Evolutionary conservation across 345 rosid species (phyloP), one percentile per base, ranked within the genome.

Genomic region (Euphorbia pulcherrima): DNA sequence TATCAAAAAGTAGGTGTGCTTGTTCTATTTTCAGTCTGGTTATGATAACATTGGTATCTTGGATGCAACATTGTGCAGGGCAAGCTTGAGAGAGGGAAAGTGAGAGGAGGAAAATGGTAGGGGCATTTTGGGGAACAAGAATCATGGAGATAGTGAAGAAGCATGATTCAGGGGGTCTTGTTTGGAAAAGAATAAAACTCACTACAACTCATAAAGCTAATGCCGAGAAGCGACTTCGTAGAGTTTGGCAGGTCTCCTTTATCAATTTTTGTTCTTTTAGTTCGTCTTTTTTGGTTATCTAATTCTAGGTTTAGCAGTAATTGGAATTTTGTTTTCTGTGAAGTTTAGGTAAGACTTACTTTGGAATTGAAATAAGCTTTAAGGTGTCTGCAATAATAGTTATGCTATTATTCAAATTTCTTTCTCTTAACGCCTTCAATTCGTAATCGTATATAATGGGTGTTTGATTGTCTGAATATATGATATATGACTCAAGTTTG

Each of bases 171-270:
- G 93, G 92, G 13, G 98, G 98, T 33, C 92, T 92, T n/a, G 72
- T 90, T 23, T 92, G 97, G 98, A 92, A 92, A 81, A 73, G 97
- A 73, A 92, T 92, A 65, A 92, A 92, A 75, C 97, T 92, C 61
- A 90, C 98, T 23, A 13, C 93, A 41, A 90, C 98, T 37, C 97
- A 96, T 77, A 90, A 88, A 77, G 90, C 96, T 82, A 92, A 92
- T 77, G 97, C 97, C 77, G 88, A 92, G 89, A 90, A 88, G 70
- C 92, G 96, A 33, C 97, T 92, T 83, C 92, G 72, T 67, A 88
- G 96, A 59, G 92, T 92, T 70, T 92, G 98, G 98, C 97, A 90
- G 97, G 98, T 88, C 48, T 29, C 3, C 29, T 1, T 29, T n/a
- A 13, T 23, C 37, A 23, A 11, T n/a, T 27, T 41, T 40, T 24